These are phyloP conservation scores for Incumbomyces delicatus DNA, from an alignment of 2,329 filamentous ascomycete species.

Conservation along the genomic window DNA sequence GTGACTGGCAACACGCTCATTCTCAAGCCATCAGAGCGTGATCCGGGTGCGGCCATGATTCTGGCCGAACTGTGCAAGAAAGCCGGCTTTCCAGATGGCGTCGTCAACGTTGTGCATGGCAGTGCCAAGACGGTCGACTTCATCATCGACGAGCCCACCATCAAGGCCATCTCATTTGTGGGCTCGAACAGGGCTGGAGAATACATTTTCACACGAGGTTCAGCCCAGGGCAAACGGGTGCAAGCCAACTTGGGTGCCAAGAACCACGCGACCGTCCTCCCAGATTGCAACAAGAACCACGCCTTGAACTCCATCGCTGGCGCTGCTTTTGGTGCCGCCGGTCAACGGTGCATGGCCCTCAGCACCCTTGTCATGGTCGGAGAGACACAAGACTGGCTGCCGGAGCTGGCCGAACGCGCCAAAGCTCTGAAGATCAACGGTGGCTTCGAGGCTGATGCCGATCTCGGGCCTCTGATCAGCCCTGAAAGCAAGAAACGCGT, in stretches of 20 bases:
- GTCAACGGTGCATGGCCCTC: constrained; percentile 61
- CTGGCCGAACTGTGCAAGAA: constrained; percentile 54
- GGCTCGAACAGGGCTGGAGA: constrained; percentile 60
- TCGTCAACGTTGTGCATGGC: constrained; percentile 59
- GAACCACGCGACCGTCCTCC: constrained; percentile 59
- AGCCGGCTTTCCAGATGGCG: constrained; percentile 55
- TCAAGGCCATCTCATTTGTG: constrained; percentile 61
- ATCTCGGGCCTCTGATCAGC: constrained; percentile 56
- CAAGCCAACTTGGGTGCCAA: constrained; percentile 62
- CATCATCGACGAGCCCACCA: constrained; percentile 57
- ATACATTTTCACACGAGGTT: constrained; percentile 58
- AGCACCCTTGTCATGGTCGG: constrained; percentile 57
- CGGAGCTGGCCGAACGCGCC: constrained; percentile 53
- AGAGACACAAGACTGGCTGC: constrained; percentile 55
- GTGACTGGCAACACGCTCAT: constrained; percentile 56
- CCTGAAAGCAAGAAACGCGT: constrained; percentile 55
- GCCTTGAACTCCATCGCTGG: constrained; percentile 56
- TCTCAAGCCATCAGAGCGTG: constrained; percentile 57
- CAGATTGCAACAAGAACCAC: constrained; percentile 61
- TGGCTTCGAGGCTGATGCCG: constrained; percentile 53
- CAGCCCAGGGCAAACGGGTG: constrained; percentile 60
- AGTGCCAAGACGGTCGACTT: constrained; percentile 57
- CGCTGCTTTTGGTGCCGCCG: constrained; percentile 59
- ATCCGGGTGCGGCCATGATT: constrained; percentile 57
- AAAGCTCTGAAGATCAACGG: constrained; percentile 52